These are phyloP conservation scores for Immersiporthe knoxdaviesiana DNA, from an alignment of 2,329 filamentous ascomycete species.

Conservation along the genomic window DNA sequence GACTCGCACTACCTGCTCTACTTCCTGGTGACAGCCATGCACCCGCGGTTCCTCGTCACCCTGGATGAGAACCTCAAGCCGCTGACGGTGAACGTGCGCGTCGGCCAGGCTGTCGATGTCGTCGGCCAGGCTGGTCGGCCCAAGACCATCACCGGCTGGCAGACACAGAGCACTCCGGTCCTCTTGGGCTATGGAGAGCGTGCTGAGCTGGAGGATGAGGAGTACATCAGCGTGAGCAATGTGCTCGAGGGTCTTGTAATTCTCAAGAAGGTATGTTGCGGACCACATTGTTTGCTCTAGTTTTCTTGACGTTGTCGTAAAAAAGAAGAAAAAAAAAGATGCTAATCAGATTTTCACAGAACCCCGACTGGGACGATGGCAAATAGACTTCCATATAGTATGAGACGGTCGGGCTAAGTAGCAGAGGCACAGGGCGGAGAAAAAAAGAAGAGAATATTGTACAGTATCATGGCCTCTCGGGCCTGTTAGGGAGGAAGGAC, in stretches of 20 bases:
- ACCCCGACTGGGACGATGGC: conserved; percentile 58
- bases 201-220: conserved; percentile 95
- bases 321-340: too few relatives aligned
- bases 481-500: conserved; percentile 7
- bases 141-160: conserved; percentile 99
- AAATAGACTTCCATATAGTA: conserved; percentile 42
- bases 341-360: conserved; percentile 41
- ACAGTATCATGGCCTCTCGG: conserved; percentile 25
- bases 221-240: conserved; percentile 90
- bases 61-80: conserved; percentile 94
- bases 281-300: not conserved
- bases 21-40: conserved; percentile 95
- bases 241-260: conserved; percentile 95
- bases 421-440: not conserved
- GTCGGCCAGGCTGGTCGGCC: conserved; percentile 95
- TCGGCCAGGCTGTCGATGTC: conserved; percentile 97
- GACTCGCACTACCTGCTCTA: conserved; percentile 91
- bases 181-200: conserved; percentile 92
- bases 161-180: conserved; percentile 98
- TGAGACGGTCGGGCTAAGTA: not conserved
- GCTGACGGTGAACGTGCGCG: conserved; percentile 91
- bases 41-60: conserved; percentile 93
- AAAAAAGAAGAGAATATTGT: conserved; percentile 19
- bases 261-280: conserved; percentile 81
- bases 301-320: too few relatives aligned